Evolutionary conservation across 192 early-diverging fungal species (phyloP).

Genomic region (Phlyctochytrium arcticum): DNA sequence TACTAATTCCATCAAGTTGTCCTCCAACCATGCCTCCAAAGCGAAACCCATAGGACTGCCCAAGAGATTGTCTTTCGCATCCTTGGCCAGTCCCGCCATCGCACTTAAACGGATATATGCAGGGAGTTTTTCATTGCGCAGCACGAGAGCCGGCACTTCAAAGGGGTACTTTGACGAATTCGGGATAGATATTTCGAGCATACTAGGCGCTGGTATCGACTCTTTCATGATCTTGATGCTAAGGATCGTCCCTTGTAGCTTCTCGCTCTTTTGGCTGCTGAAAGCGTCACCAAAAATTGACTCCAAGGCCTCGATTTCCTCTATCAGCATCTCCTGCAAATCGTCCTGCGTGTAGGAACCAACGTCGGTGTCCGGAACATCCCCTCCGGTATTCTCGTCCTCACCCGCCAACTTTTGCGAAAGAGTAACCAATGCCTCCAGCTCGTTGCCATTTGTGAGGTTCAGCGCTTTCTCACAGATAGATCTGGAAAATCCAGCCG

Average conservation of each 20-base stretch:
- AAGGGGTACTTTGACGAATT: conserved; percentile 60
- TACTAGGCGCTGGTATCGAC: not conserved
- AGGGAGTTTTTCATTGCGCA: conserved; percentile 62
- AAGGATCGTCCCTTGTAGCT: conserved; percentile 15
- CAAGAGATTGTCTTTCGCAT: conserved; percentile 12
- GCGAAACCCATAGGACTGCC: conserved; percentile 48
- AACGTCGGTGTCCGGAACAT: conserved; percentile 36
- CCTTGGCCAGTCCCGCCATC: conserved; percentile 21
- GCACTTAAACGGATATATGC: conserved; percentile 55
- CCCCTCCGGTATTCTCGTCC: conserved; percentile 34
- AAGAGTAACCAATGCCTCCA: conserved; percentile 48
- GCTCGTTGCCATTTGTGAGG: conserved; percentile 41
- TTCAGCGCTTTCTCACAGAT: conserved; percentile 48
- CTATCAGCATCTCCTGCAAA: conserved; percentile 44
- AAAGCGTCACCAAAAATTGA: conserved; percentile 57
- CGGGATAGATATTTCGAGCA: conserved; percentile 63
- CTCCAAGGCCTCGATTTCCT: conserved; percentile 63
- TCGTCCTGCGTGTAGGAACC: conserved; percentile 55
- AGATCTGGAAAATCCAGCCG: conserved; percentile 54
- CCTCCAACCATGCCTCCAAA: conserved; percentile 35
- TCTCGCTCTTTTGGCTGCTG: conserved; percentile 30
- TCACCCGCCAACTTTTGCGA: conserved; percentile 41
- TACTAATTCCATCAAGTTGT: conserved; percentile 21
- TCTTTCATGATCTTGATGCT: not conserved
- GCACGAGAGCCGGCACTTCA: conserved; percentile 57